Base-by-base conservation (phyloP, 768 basidiomycete genomes). In the Cystobasidium ongulense region DNA sequence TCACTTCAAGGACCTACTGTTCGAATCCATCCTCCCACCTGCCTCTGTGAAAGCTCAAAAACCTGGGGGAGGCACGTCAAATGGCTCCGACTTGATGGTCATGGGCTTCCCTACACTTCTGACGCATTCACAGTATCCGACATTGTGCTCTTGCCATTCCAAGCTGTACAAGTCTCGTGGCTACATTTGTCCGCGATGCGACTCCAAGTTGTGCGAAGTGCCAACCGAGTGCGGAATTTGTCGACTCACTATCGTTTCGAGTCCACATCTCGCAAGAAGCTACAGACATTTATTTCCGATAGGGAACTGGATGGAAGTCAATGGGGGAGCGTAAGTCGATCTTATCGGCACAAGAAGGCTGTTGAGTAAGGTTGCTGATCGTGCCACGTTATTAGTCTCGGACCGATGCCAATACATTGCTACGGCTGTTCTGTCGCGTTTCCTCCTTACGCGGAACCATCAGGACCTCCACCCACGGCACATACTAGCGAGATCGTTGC, bases 161-260 rank as follows among this genome's bases (percentile, higher is more conserved):
- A 87, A 91, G 76, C 84, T 99, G 81, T 67, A 67, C 50, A 92
- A 90, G 81, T 89, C 88, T 80, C 89, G 91, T 75, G 96, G 95
- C 1, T 99, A 94, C 82, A 84, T 95, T 21, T 99, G 96, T 81
- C 96, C 96, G 1, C 86, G 96, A 39, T 99, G 96, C 79, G 85
- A 88, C 71, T 87, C 90, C 43, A 91, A 94, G 84, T 86, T 97
- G 38, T 99, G 96, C 84, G 95, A 98, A 79, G 92, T 97, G 4
- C 96, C 96, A 41, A 98, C 95, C 10, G 96, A 98, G 80, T 99
- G 96, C 80, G 90, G 94, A 81, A 89, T 98, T 36, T 99, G 96
- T 77, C 91, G 92, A 8, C 83, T 99, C 77, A 96, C 97, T 90
- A 92, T 99, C 76, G 96, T 99, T 75, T 93, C 90, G 81, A 92